A percentile compares a stretch with the other conserved stretches of the same genome.
These are phyloP conservation scores for Colletotrichum acutatum DNA, from an alignment of 2,329 filamentous ascomycete genomes.

Conservation along the genomic window DNA sequence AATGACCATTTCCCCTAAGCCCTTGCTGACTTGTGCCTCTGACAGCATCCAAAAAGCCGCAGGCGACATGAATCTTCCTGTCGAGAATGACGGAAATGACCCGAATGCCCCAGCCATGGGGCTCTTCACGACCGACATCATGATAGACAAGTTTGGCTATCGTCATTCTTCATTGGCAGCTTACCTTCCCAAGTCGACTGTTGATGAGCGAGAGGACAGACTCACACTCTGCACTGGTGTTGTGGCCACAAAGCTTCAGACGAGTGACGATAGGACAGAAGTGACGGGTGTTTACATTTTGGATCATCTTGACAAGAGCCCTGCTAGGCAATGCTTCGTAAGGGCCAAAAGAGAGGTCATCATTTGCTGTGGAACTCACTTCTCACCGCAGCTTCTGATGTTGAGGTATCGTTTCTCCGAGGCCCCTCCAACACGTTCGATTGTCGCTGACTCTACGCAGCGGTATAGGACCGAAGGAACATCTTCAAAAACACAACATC, in stretches of 20 bases:
- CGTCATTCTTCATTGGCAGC: constrained; percentile 42
- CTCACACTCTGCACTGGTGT: constrained; percentile 46
- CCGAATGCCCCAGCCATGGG: constrained; percentile 42
- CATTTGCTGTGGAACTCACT: constrained; percentile 43
- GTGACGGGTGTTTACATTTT: constrained; percentile 42
- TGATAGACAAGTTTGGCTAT: constrained; percentile 39
- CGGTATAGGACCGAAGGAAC: constrained; percentile 43
- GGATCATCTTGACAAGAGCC: constrained; percentile 15
- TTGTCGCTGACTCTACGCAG: constrained; percentile 32
- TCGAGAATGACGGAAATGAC: constrained; percentile 42
- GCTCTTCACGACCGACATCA: constrained; percentile 42
- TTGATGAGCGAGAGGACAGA: constrained; percentile 34
- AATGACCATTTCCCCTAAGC: not conserved
- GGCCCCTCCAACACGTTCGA: too few relatives aligned
- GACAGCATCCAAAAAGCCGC: constrained; percentile 40
- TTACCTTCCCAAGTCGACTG: constrained; percentile 41
- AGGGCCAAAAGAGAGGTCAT: constrained; percentile 44
- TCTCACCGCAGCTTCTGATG: constrained; percentile 46
- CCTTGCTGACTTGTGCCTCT: not conserved
- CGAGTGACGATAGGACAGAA: constrained; percentile 34
- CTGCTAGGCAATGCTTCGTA: constrained; percentile 37
- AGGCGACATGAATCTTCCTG: constrained; percentile 40
- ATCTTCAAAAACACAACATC: constrained; percentile 38
- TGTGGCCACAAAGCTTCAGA: constrained; percentile 42
- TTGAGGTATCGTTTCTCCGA: constrained; percentile 32